Evolutionary conservation across 208 protist species (phyloP), one percentile per base, ranked within the genome.

Genomic region (Histomonas meleagridis): DNA sequence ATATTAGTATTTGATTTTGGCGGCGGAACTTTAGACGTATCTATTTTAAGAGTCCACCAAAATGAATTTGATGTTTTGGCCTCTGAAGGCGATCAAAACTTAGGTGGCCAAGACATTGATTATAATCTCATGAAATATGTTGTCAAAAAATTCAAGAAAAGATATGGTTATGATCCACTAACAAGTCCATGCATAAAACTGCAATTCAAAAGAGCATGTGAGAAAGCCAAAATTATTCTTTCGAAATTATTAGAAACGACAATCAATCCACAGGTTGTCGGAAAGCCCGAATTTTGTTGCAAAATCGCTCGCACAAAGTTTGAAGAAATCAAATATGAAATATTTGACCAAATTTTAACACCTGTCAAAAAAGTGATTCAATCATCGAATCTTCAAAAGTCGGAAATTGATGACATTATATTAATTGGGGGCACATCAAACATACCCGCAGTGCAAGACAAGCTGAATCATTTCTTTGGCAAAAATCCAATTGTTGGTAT

Each of bases 1-100:
- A 96, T 99, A 38, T 94, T 99, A 12, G 97, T 99, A 4, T 99
- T 98, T 93, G 98, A 99, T 95, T 95, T 99, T 49, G 65, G 65
- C 40, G 65, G 32, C 16, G 65, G 65, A 40, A 72, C 65, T 35
- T 28, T 72, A 35, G 65, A 99, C 95, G 98, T 99, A 3, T 99
- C 98, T 28, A 92, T 99, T 49, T 96, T 99, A 76, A 96, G 96
- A 55, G 98, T 99, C 92, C 97, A 99, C 81, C 93, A 95, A 86
- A 97, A 97, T 90, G 96, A 98, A 65, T 99, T 99, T 93, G 97
- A 98, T 92, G 96, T 97, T 53, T 55, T 94, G 91, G 96, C 97
- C 28, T 98, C 97, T 10, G 96, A 92, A 92, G 97, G 97, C 91
- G 97, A 99, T 93, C 98, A 96, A 48, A 97, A 98, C 92, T 94